Evolutionary conservation across 108 stramenopile species (phyloP), one percentile per base, ranked within the genome.

Genomic region (Cyclotella choctawhatcheeana): DNA sequence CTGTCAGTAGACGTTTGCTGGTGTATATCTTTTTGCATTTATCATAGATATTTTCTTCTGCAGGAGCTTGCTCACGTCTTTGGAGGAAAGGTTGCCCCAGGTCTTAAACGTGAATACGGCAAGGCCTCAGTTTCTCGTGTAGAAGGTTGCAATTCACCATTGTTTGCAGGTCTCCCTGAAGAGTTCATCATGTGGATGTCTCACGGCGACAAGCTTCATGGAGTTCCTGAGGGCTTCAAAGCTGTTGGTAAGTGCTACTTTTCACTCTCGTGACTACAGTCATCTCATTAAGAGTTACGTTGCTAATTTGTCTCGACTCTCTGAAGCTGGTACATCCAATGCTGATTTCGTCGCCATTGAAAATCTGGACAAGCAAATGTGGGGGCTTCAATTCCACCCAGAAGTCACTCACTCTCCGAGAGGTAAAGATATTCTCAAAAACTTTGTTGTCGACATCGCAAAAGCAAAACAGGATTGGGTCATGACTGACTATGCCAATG

Each of bases 321-420:
- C 72, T 65, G 69, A 82, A 65, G 90, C 85, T 31, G 74, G 60
- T 31, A 98, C 99, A 12, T 82, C 76, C 25, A 97, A 98, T 73
- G 95, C 96, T 53, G 88, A 91, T 43, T 91, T 90, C 69, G 98
- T 98, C 7, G 95, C 93, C 35, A 97, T 98, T 54, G 96, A 94
- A 64, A 90, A 97, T 69, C 34, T 83, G 20, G 82, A 81, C 27
- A 86, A 73, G 54, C 71, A 75, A 52, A 93, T 95, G 87, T 99
- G 93, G 90, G 98, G 98, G 8, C 60, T 98, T 27, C 98, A 99
- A 74, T 98, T 99, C 76, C 99, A 99, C 71, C 99, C 99, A 2
- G 99, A 99, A 79, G 98, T 98, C 16, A 97, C 97, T 43, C 99
- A 98, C 72, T 93, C 97, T 34, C 89, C 90, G 1, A 44, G 83